Evolutionary conservation across 2,329 filamentous ascomycete species (phyloP).

Genomic region (Colletotrichum eremochloae): DNA sequence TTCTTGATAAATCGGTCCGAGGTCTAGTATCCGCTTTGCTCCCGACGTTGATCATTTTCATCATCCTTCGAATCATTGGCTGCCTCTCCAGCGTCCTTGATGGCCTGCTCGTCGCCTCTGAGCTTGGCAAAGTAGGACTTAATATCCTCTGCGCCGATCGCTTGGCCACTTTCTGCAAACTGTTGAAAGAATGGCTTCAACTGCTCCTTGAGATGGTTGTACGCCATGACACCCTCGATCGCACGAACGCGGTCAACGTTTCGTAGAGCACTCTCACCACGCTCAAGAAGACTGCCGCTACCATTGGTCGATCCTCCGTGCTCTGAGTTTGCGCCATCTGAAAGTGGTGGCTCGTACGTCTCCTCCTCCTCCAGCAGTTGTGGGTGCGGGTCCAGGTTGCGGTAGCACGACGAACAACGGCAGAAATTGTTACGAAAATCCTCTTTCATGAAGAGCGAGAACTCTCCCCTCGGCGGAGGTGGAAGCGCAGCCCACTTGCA

Average conservation of each 20-base stretch:
- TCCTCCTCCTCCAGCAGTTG: conserved; percentile 96
- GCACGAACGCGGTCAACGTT: conserved; percentile 93
- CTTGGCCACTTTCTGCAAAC: conserved; percentile 90
- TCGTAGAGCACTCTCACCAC: conserved; percentile 90
- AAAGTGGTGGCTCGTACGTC: conserved; percentile 91
- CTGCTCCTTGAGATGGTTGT: conserved; percentile 95
- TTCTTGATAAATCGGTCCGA: not conserved
- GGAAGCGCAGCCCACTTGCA: conserved; percentile 76
- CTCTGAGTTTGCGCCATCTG: conserved; percentile 70
- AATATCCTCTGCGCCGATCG: conserved; percentile 94
- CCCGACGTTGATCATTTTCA: conserved; percentile 57
- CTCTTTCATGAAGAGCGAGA: conserved; percentile 86
- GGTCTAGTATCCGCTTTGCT: conserved; percentile 66
- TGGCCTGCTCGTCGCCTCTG: conserved; percentile 85
- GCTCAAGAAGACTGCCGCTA: conserved; percentile 87
- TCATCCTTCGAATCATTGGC: conserved; percentile 55
- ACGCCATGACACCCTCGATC: conserved; percentile 98
- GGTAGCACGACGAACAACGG: conserved; percentile 85
- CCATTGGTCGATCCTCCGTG: conserved; percentile 72
- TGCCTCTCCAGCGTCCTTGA: conserved; percentile 71
- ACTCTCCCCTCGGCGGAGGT: conserved; percentile 62
- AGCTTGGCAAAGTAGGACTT: conserved; percentile 96
- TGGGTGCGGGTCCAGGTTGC: conserved; percentile 75
- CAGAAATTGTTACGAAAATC: conserved; percentile 87
- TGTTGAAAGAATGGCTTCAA: conserved; percentile 95